Base-by-base conservation (phyloP, 2,329 filamentous ascomycete species). In the Penicillium vulpinum region DNA sequence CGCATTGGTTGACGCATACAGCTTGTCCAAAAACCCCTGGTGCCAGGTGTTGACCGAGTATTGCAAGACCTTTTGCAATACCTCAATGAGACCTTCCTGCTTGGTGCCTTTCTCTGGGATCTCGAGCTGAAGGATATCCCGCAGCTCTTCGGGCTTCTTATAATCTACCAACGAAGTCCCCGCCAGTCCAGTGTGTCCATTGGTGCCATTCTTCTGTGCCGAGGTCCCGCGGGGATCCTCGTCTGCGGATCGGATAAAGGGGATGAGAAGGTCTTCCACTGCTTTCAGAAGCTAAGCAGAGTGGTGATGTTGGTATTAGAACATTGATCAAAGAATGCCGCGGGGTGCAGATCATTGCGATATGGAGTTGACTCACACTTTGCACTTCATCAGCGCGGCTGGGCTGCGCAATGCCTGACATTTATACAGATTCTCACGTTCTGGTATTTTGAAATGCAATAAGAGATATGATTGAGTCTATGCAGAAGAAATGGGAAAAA, bases 11-110 rank as follows among this genome's bases (percentile, higher is more conserved):
- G 88, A 88, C n/a, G 89, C 86, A 74, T 97, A 97, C 18, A 97
- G 81, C 78, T 99, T 97, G 77, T 97, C 92, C 69, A 97, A 77
- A 75, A 97, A 99, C 11, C 93, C 93, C 75, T 96, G 92, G 69
- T 96, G 90, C 90, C 92, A 97, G n/a, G 93, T 97, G 77, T 99
- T 99, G 70, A 97, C 93, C 69, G 89, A 94, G 75, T 95, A 92
- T 62, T 85, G 82, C 40, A 97, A 80, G 21, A 97, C 81, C 58
- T 86, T 83, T 63, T 86, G 79, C 44, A 96, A 82, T 3, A 85
- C 85, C 33, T 85, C 81, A 28, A 96, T 78, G 31, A 97, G 78
- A 0, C 92, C 93, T 41, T 89, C 84, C 65, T 89, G 89, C 1
- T 87, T 64, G 31, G 66, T 66, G 21, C 88, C 60, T 77, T 78